phyloP scores from a whole-genome alignment of 345 rosid species.

The Bretschneidera sinensis region DNA sequence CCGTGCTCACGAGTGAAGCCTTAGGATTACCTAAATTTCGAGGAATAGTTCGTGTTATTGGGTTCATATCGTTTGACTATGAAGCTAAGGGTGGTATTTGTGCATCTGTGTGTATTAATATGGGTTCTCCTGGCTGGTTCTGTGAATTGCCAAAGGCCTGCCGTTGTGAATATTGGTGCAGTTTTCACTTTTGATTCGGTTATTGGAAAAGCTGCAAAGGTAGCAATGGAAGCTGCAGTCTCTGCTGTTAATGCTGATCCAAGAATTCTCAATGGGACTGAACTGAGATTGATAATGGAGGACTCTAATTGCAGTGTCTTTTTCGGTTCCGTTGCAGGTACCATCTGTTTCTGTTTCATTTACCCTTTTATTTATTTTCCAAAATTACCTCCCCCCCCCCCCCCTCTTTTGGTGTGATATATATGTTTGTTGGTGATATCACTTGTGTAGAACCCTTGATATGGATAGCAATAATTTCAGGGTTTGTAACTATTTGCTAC shows the following conservation, averaged over 20 bases:
- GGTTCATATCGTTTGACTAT: not conserved
- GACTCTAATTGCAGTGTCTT: slow-evolving; percentile 67
- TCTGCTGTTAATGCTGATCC: slow-evolving; percentile 53
- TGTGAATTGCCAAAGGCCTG: slow-evolving; percentile 35
- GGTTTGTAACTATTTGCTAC: not conserved
- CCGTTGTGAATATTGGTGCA: slow-evolving; percentile 59
- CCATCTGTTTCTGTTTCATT: not conserved
- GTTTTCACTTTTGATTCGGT: slow-evolving; percentile 65
- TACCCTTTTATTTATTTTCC: no score
- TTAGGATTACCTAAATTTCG: not conserved
- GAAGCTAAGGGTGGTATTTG: not conserved
- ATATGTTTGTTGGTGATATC: not conserved
- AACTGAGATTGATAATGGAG: slow-evolving; percentile 35
- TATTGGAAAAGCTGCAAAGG: slow-evolving; percentile 73
- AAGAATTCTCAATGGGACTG: slow-evolving; percentile 46
- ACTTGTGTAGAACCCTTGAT: not conserved
- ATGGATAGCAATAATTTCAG: not conserved
- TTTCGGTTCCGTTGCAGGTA: slow-evolving; percentile 67
- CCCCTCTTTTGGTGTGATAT: no score
- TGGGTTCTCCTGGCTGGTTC: slow-evolving; percentile 25
- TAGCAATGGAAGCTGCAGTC: slow-evolving; percentile 62
- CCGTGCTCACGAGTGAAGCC: not conserved
- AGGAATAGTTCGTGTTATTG: not conserved
- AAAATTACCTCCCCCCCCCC: no score
- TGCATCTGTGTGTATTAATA: slow-evolving; percentile 11